Base-by-base conservation (phyloP, 2,329 filamentous ascomycete species). In the Exophiala xenobiotica region DNA sequence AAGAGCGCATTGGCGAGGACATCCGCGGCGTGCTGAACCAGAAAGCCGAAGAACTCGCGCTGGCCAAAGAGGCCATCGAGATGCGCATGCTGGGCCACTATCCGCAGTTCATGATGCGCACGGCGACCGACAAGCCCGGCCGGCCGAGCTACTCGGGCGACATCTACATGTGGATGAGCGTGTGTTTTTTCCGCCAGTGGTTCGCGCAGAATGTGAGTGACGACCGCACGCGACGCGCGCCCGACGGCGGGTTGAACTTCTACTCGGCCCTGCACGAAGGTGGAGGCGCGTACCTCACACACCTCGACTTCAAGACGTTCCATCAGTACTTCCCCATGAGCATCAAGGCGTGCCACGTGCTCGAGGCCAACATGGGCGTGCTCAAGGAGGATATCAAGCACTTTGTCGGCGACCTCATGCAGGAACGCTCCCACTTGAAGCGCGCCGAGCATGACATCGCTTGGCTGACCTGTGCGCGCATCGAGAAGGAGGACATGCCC, bases 111-210 rank as follows among this genome's bases (percentile, higher is more conserved):
- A 68, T 71, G 69, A 47, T 57, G 53, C 46, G 66, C 54, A 29
- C 62, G 18, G 66, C 60, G 4, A 58, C 53, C 29, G 64, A 68
- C 48, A 63, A 64, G 16, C 66, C 67, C 31, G 64, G 66, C 44
- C 72, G 74, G 26, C 68, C 71, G 38, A 65, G 66, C 12, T 79
- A 78, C 55, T 64, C 67, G 16, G 73, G 69, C 51, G 73, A 79
- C 53, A 74, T 79, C 52, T 69, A 78, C 53, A 67, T 73, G 56
- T 79, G 77, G 77, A 75, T 78, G 64, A 71, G 70, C 3, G 64
- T 78, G 6, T 61, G 59, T 6, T 70, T 76, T 44, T 73, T 76
- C 61, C 71, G 73, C 1, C 72, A 79, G 60, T 78, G 73, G 70
- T 60, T 77, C 24, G 66, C 65, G 1, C 68, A 75, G 46, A 61